phyloP scores from a whole-genome alignment of 2,329 filamentous ascomycete species.

The Penicillium thymicola region DNA sequence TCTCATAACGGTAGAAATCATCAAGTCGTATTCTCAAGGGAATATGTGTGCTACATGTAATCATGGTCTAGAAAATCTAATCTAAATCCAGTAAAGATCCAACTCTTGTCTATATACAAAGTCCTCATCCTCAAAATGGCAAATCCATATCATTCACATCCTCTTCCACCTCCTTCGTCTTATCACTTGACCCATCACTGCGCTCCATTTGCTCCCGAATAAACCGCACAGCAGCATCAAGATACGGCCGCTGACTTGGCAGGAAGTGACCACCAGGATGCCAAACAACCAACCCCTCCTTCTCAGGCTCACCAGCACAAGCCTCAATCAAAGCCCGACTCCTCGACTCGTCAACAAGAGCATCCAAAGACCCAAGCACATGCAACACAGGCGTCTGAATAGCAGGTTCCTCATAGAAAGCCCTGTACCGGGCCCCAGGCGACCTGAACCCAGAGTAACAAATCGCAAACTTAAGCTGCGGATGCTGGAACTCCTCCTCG shows the following conservation, averaged over 20 bases:
- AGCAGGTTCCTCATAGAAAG: constrained; percentile 67
- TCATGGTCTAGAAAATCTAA: constrained; percentile 2
- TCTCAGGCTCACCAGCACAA: constrained; percentile 55
- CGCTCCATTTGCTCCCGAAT: constrained; percentile 54
- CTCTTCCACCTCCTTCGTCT: constrained; percentile 42
- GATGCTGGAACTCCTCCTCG: constrained; percentile 40
- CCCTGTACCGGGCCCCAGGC: constrained; percentile 58
- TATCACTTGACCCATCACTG: constrained; percentile 11
- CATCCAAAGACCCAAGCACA: constrained; percentile 78
- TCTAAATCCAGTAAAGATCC: constrained; percentile 7
- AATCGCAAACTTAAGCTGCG: constrained; percentile 66
- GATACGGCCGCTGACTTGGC: constrained; percentile 77
- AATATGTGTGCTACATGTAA: not conserved
- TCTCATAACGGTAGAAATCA: not conserved
- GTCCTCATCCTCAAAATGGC: constrained; percentile 48
- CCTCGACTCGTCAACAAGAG: constrained; percentile 76
- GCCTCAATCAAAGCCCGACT: constrained; percentile 65
- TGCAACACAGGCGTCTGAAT: constrained; percentile 77
- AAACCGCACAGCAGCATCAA: constrained; percentile 71
- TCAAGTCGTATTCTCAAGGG: not conserved
- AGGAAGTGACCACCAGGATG: constrained; percentile 91
- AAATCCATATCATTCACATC: constrained; percentile 66
- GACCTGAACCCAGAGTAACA: constrained; percentile 76
- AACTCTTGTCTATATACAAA: constrained; percentile 11
- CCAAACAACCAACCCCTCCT: constrained; percentile 55